These are phyloP conservation scores for Cadophora sp. DNA, from an alignment of 2,329 filamentous ascomycete species.

Conservation along the genomic window DNA sequence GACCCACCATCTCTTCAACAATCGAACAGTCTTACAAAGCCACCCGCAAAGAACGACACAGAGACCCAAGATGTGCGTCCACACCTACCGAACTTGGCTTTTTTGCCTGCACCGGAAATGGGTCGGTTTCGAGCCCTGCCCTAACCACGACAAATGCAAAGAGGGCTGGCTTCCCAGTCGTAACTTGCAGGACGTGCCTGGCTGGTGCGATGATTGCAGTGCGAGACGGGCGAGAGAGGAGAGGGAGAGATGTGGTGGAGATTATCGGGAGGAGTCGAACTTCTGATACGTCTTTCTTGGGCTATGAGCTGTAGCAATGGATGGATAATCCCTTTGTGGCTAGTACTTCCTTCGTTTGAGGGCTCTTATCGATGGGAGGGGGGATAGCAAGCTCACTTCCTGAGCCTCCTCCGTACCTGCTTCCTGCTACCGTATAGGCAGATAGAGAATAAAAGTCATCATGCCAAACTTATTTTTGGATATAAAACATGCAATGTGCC, in stretches of 20 bases:
- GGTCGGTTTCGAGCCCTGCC: not conserved
- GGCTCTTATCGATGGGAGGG: no score
- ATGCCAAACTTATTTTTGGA: no score
- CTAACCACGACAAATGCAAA: not conserved
- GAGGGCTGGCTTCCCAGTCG: slow-evolving; percentile 4
- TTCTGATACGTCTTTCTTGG: no score
- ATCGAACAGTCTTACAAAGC: not conserved
- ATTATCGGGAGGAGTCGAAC: not conserved
- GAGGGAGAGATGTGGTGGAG: not conserved
- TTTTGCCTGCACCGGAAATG: not conserved
- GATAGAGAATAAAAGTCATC: no score
- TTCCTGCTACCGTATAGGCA: no score
- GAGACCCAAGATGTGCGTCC: not conserved
- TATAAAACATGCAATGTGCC: no score
- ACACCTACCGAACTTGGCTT: slow-evolving; percentile 10
- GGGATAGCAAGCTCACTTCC: no score
- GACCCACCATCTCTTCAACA: no score
- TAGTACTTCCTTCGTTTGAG: no score
- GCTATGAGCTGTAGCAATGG: no score
- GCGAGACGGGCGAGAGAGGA: not conserved
- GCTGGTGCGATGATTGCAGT: not conserved
- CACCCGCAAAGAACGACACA: not conserved
- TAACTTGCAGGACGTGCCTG: slow-evolving; percentile 7
- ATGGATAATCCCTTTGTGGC: no score
- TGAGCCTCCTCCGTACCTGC: no score